These are phyloP conservation scores for Chaetoscypha palmicola DNA, from an alignment of 2,329 filamentous ascomycete species.

Conservation along the genomic window DNA sequence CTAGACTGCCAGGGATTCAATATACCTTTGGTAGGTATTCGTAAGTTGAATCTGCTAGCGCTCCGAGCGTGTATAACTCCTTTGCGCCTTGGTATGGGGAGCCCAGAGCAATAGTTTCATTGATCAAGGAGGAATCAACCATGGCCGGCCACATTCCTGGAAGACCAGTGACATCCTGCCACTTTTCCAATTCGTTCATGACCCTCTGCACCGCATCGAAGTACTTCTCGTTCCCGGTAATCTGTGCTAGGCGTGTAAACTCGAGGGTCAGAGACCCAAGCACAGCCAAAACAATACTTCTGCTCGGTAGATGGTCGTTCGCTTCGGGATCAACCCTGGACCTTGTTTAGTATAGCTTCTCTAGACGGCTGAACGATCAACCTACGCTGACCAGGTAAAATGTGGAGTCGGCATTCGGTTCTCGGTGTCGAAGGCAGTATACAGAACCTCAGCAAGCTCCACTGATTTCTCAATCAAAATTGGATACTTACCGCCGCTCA, in stretches of 20 bases:
- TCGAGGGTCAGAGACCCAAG: slow-evolving; percentile 54
- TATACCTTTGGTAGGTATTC: slow-evolving; percentile 62
- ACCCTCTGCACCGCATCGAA: slow-evolving; percentile 56
- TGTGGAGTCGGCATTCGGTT: slow-evolving; percentile 40
- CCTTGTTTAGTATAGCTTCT: not conserved
- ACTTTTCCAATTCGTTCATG: slow-evolving; percentile 47
- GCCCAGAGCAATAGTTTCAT: slow-evolving; percentile 16
- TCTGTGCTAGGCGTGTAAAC: slow-evolving; percentile 56
- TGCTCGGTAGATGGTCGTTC: slow-evolving; percentile 52
- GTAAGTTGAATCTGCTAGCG: slow-evolving; percentile 51
- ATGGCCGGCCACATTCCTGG: slow-evolving; percentile 58
- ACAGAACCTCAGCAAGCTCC: slow-evolving; percentile 30
- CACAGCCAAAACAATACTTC: slow-evolving; percentile 48
- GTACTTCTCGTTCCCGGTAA: slow-evolving; percentile 54
- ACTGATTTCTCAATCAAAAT: slow-evolving; percentile 29
- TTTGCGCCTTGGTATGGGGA: slow-evolving; percentile 47
- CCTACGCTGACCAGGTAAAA: slow-evolving; percentile 24
- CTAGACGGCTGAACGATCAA: not conserved
- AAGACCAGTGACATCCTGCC: slow-evolving; percentile 47
- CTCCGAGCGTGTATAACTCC: slow-evolving; percentile 50
- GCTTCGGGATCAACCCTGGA: slow-evolving; percentile 28
- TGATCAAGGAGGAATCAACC: slow-evolving; percentile 40
- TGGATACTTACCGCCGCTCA: slow-evolving; percentile 25
- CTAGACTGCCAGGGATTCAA: slow-evolving; percentile 48
- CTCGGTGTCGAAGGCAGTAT: slow-evolving; percentile 43